These are phyloP conservation scores for Rosa lucieae DNA, from an alignment of 306 rosid species.

Conservation along the genomic window DNA sequence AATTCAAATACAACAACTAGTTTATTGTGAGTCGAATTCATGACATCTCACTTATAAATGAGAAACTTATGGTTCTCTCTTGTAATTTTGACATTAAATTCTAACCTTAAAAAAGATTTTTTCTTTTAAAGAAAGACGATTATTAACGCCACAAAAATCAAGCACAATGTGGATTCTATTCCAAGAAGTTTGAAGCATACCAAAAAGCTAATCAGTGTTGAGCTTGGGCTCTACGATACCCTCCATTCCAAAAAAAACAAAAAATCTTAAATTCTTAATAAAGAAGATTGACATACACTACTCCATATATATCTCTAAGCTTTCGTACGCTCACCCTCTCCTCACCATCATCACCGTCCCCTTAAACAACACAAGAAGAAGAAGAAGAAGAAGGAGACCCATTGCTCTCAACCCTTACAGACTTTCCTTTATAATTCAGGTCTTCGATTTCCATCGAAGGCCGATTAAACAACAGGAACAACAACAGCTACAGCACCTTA, in stretches of 20 bases:
- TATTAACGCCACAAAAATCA: not conserved
- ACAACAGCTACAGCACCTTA: constrained; percentile 32
- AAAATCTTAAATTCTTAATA: not conserved
- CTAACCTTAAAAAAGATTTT: not conserved
- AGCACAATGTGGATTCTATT: not conserved
- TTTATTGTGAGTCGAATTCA: no score
- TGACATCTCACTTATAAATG: no score
- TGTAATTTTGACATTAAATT: no score
- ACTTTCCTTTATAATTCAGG: constrained; percentile 24
- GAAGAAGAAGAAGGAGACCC: not conserved
- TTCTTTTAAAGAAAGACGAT: not conserved
- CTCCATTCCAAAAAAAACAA: not conserved
- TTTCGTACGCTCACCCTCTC: not conserved
- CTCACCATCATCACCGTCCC: not conserved
- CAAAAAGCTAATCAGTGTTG: not conserved
- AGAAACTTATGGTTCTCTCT: no score
- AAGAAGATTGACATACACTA: constrained; percentile 7
- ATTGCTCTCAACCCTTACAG: not conserved
- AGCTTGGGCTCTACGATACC: constrained; percentile 1
- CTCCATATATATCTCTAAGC: constrained; percentile 4
- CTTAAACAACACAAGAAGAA: not conserved
- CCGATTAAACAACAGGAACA: constrained; percentile 41
- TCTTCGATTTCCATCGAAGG: constrained; percentile 45
- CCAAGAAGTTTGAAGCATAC: not conserved
- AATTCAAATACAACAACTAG: no score